These are phyloP conservation scores for Coniella lustricola DNA, from an alignment of 2,329 filamentous ascomycete species.

Conservation along the genomic window DNA sequence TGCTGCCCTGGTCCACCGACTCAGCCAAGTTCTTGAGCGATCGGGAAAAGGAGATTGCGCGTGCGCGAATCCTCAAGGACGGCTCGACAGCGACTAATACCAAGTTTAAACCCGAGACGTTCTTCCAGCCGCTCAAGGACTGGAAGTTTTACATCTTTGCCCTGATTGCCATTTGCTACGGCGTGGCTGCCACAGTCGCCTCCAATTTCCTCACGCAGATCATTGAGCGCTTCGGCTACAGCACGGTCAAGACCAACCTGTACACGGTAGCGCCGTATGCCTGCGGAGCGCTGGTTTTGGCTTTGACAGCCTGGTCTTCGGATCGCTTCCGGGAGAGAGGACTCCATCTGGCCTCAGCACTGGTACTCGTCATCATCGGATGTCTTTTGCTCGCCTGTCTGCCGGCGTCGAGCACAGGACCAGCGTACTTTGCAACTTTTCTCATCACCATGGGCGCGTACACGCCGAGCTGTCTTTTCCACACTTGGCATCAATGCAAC, in stretches of 20 bases:
- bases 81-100: background rate
- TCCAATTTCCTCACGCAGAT: slow-evolving; percentile 40
- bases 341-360: background rate
- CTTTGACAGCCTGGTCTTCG: background rate
- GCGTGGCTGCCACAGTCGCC: background rate
- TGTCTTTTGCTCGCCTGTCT: slow-evolving; percentile 1
- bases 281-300: slow-evolving; percentile 50
- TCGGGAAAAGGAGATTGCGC: background rate
- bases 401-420: background rate
- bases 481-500: slow-evolving; percentile 5
- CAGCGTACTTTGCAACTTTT: slow-evolving; percentile 4
- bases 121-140: background rate
- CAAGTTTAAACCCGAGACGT: background rate
- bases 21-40: slow-evolving; percentile 32
- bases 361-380: slow-evolving; percentile 1
- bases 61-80: background rate
- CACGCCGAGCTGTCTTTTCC: slow-evolving; percentile 1
- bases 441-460: background rate
- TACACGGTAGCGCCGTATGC: slow-evolving; percentile 78
- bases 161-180: slow-evolving; percentile 1
- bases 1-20: slow-evolving; percentile 30
- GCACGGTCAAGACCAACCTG: slow-evolving; percentile 59
- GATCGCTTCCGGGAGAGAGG: background rate
- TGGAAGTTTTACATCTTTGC: background rate
- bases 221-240: slow-evolving; percentile 40